phyloP scores from a whole-genome alignment of 345 rosid genomes.

The Gossypium arboreum region DNA sequence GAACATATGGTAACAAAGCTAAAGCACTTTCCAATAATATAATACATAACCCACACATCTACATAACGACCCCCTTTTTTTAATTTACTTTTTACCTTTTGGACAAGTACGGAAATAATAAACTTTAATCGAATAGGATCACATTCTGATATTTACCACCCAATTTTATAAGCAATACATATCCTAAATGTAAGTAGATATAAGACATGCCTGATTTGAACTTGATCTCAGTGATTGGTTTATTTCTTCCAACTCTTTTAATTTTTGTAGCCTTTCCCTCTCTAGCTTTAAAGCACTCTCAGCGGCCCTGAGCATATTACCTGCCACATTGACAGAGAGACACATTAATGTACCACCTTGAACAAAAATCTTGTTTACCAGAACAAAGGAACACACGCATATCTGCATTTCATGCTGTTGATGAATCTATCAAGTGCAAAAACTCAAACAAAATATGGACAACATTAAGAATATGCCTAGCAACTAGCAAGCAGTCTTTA shows the following conservation, averaged over 20 bases:
- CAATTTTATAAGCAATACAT: neutral
- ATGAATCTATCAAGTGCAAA: neutral
- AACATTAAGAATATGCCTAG: neutral
- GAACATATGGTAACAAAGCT: neutral
- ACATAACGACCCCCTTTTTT: neutral
- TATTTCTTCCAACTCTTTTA: constrained; percentile 48
- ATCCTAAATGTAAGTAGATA: neutral
- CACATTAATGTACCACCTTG: neutral
- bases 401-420: neutral
- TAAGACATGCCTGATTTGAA: constrained; percentile 49
- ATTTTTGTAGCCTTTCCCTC: constrained; percentile 58
- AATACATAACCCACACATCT: neutral
- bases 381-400: neutral
- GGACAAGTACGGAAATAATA: neutral
- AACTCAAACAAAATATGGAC: neutral
- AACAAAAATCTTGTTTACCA: neutral
- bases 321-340: constrained; percentile 29
- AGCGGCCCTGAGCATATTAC: constrained; percentile 57
- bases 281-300: constrained; percentile 60
- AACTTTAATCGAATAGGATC: neutral
- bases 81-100: neutral
- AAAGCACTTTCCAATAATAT: constrained; percentile 1
- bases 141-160: neutral
- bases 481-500: neutral
- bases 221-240: constrained; percentile 40